These are phyloP conservation scores for Chenopodium formosanum DNA, from an alignment of 148 eudicot species.

Conservation along the genomic window DNA sequence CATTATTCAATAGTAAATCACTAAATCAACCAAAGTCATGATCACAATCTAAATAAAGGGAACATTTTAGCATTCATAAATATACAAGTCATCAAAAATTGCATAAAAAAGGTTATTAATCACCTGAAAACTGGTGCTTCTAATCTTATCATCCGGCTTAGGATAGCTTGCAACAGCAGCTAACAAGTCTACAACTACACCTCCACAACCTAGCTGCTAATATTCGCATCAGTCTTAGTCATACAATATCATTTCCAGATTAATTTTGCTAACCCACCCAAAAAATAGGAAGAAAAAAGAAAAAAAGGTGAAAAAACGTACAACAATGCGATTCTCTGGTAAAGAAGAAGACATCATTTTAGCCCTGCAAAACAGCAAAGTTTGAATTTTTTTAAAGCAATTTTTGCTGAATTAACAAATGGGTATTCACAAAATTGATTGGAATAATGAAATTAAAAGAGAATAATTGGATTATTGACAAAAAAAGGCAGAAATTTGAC, in stretches of 20 bases:
- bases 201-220: slow-evolving; percentile 75
- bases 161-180: slow-evolving; percentile 83
- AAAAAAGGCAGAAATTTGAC: slow-evolving; percentile 20
- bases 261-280: neutral
- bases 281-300: neutral
- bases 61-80: neutral
- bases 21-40: neutral
- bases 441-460: neutral
- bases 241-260: neutral
- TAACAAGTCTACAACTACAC: slow-evolving; percentile 50
- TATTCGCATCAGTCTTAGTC: slow-evolving; percentile 5
- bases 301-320: slow-evolving; percentile 22
- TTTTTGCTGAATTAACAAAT: neutral
- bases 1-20: neutral
- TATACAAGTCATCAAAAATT: neutral
- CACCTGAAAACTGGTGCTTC: slow-evolving; percentile 92
- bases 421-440: neutral
- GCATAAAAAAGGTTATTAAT: neutral
- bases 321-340: slow-evolving; percentile 54
- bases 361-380: slow-evolving; percentile 30
- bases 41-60: neutral
- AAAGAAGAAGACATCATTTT: slow-evolving; percentile 48
- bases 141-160: slow-evolving; percentile 85
- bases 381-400: neutral
- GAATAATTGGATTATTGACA: neutral